Evolutionary conservation across 2,329 filamentous ascomycete species (phyloP), one percentile per base, ranked within the genome.

Genomic region (Hypoxylon sp.): DNA sequence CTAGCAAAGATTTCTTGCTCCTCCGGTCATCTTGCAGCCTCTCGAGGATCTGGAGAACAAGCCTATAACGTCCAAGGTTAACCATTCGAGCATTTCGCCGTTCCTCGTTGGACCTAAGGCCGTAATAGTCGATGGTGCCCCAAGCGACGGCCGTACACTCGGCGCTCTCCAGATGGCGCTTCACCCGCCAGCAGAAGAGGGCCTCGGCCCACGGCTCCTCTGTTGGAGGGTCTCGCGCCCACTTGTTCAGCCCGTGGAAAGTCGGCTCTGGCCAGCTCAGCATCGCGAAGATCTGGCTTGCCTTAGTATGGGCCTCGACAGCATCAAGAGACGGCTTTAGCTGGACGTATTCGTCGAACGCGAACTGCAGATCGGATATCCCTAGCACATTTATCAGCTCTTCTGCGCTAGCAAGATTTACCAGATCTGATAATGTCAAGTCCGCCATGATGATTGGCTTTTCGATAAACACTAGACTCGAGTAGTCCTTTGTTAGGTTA

Each of bases 71-170:
- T 10, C 24, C 20, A 2, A 40, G 18, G 37, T 40, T 40, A 5
- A 23, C 2, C 8, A 5, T n/a, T 4, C 37, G 37, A 5, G 37
- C 37, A n/a, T 21, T 21, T 5, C 18, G 20, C 7, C 18, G 37
- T 11, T 40, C 20, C 37, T 21, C 20, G 3, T 3, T 11, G 10
- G 37, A 11, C 11, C 18, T 18, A 81, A 40, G 21, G 31, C 11
- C 15, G 6, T 18, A 49, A 40, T 18, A 24, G 4, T 40, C 37
- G 10, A 40, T 23, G 20, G 18, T 3, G 8, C 13, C 29, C 48
- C 48, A 71, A 55, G 20, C 33, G 17, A 48, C 26, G 10, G 51
- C 51, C 26, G 8, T 41, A n/a, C 51, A 55, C 2, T 43, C 26
- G 7, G 26, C 23, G 5, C 37, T 43, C 20, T 55, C 51, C n/a